Evolutionary conservation across 192 early-diverging fungal genomes (phyloP).

Genomic region (Helicostylum pulchrum): DNA sequence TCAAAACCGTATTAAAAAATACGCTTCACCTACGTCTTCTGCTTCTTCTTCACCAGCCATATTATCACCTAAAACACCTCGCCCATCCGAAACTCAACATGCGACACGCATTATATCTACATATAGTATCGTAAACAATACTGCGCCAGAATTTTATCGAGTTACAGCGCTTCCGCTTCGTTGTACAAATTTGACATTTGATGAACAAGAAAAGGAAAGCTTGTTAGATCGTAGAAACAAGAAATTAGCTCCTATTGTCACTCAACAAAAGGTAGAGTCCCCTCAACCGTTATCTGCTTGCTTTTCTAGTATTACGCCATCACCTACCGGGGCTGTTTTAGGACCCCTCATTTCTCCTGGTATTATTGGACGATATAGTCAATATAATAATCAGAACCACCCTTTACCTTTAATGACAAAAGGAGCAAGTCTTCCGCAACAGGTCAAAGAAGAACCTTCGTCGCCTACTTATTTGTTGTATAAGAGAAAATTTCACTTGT

Average conservation of each 20-base stretch:
- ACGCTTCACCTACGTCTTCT: not conserved
- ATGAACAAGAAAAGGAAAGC: not conserved
- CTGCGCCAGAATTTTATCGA: not conserved
- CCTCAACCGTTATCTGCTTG: not conserved
- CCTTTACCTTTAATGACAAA: too few relatives aligned
- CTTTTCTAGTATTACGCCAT: not conserved
- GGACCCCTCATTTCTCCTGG: not conserved
- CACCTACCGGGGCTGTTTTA: constrained; percentile 11
- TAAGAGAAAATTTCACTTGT: constrained; percentile 2
- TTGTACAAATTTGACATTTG: constrained; percentile 1
- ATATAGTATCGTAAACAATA: not conserved
- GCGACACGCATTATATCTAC: not conserved
- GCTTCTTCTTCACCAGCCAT: too few relatives aligned
- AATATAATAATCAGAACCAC: constrained; percentile 6
- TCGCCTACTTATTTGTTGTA: constrained; percentile 8
- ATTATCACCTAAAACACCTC: too few relatives aligned
- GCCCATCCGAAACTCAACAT: not conserved
- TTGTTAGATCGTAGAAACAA: constrained; percentile 4
- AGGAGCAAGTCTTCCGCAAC: too few relatives aligned
- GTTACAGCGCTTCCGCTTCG: constrained; percentile 3
- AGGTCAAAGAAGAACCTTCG: not conserved
- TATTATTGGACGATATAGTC: not conserved
- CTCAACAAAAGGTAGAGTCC: not conserved
- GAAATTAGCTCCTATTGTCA: constrained; percentile 11
- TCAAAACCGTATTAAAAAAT: constrained; percentile 1